Evolutionary conservation across 1,284 basidiomycete species (phyloP).

Genomic region (Volvariella surrecta): DNA sequence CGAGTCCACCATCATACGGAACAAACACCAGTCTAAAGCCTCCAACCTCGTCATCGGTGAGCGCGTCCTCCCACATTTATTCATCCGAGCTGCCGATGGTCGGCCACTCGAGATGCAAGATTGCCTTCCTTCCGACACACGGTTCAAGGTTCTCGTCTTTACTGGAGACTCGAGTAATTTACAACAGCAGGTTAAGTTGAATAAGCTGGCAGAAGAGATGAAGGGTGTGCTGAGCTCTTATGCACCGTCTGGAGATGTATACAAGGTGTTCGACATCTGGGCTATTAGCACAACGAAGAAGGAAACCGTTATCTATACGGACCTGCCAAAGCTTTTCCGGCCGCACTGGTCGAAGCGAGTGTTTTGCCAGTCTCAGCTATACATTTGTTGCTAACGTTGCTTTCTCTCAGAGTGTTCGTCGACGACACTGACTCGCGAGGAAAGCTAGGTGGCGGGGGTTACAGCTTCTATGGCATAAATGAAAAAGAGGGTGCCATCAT

Average conservation of each 20-base stretch:
- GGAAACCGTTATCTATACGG: slow-evolving; percentile 39
- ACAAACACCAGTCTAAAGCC: slow-evolving; percentile 35
- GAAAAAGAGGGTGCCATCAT: slow-evolving; percentile 52
- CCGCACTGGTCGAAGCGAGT: slow-evolving; percentile 62
- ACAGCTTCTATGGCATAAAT: slow-evolving; percentile 49
- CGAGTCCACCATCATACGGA: slow-evolving; percentile 41
- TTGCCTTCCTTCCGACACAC: slow-evolving; percentile 54
- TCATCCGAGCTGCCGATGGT: slow-evolving; percentile 57
- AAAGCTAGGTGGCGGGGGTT: slow-evolving; percentile 34
- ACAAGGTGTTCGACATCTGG: slow-evolving; percentile 44
- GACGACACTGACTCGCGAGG: slow-evolving; percentile 34
- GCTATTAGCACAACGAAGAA: slow-evolving; percentile 41
- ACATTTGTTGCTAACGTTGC: neutral
- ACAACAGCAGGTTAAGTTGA: slow-evolving; percentile 29
- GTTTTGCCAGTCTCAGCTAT: neutral
- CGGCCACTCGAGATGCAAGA: slow-evolving; percentile 63
- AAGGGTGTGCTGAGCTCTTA: slow-evolving; percentile 30
- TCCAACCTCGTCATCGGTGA: slow-evolving; percentile 44
- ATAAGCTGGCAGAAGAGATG: slow-evolving; percentile 35
- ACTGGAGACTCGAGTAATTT: slow-evolving; percentile 41
- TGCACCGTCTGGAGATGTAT: slow-evolving; percentile 19
- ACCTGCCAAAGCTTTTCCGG: no score
- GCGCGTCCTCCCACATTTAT: slow-evolving; percentile 48
- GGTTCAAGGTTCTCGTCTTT: slow-evolving; percentile 72
- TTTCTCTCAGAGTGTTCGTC: slow-evolving; percentile 36